A percentile compares a stretch with the other conserved stretches of the same genome.
Conservation (phyloP, 2,329 filamentous ascomycete genomes). For the Ophiognomonia clavigignenti-juglandacearum region DNA sequence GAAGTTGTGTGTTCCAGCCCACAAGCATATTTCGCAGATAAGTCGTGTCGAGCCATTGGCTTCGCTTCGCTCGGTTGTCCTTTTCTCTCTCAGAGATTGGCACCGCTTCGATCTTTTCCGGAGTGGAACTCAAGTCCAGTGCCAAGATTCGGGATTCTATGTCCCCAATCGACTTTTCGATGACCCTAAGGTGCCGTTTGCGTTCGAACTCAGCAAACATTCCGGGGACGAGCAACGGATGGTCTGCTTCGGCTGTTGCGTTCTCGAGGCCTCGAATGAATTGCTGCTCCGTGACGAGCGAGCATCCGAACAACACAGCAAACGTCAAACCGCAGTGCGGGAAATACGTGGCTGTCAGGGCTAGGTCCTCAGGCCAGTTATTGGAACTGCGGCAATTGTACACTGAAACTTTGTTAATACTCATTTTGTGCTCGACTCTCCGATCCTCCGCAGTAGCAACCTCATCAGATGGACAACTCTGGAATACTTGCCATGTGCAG, state of each 20-base stretch:
- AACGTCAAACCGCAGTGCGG: not conserved
- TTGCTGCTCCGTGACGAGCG: not conserved
- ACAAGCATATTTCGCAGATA: constrained; percentile 21
- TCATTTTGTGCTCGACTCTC: not conserved
- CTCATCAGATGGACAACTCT: too few species aligned
- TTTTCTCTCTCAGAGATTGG: constrained; percentile 8
- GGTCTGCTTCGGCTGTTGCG: constrained; percentile 1
- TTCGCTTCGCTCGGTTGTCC: constrained; percentile 13
- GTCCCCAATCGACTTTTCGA: constrained; percentile 18
- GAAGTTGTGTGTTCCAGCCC: constrained; percentile 22
- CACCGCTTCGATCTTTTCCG: constrained; percentile 5
- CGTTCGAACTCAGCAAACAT: constrained; percentile 28
- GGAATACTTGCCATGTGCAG: not conserved
- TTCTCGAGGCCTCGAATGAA: not conserved
- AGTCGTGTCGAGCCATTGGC: constrained; percentile 22
- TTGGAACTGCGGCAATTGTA: not conserved
- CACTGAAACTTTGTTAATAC: not conserved
- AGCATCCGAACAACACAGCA: not conserved
- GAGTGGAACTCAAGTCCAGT: constrained; percentile 16
- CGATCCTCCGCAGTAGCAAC: not conserved
- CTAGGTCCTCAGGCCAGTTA: not conserved
- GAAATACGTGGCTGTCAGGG: not conserved
- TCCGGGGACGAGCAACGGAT: constrained; percentile 25
- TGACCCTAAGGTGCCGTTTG: constrained; percentile 17
- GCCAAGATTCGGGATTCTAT: constrained; percentile 21